A percentile compares a stretch with the other conserved stretches of the same genome.
phyloP scores from a whole-genome alignment of 495 filamentous ascomycete species.

The Echria macrotheca region DNA sequence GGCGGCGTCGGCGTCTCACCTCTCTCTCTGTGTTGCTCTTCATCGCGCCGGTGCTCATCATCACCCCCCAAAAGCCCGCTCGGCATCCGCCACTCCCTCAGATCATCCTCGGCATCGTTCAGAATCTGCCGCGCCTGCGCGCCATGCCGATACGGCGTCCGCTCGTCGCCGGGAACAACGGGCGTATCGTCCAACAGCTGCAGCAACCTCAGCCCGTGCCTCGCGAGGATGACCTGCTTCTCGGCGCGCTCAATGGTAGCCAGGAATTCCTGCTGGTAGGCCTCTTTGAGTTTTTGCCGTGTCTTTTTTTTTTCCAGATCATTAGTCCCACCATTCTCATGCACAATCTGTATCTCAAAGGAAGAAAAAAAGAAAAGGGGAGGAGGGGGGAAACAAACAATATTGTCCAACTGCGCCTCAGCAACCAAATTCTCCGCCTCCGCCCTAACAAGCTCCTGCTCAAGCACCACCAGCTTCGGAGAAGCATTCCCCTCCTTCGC shows the following conservation, averaged over 20 bases:
- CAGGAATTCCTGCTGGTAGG: conserved; percentile 78
- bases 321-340: too few relatives aligned
- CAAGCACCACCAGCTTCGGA: conserved; percentile 69
- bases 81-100: conserved; percentile 63
- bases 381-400: too few relatives aligned
- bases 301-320: conserved; percentile 47
- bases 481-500: conserved; percentile 77
- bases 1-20: too few relatives aligned
- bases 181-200: conserved; percentile 88
- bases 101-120: conserved; percentile 87
- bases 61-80: conserved; percentile 11
- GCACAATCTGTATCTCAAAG: neutral
- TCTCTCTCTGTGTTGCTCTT: too few relatives aligned
- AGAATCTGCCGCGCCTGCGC: conserved; percentile 70
- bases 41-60: too few relatives aligned
- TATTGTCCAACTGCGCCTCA: conserved; percentile 92
- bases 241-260: conserved; percentile 91
- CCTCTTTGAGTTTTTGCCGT: conserved; percentile 87
- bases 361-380: too few relatives aligned
- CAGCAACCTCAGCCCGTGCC: conserved; percentile 78
- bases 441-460: conserved; percentile 92
- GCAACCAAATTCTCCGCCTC: conserved; percentile 95
- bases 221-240: conserved; percentile 90
- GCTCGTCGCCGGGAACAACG: conserved; percentile 77
- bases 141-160: conserved; percentile 57